These are phyloP conservation scores for Nicotiana rustica DNA, from an alignment of 305 asterid species.

Conservation along the genomic window DNA sequence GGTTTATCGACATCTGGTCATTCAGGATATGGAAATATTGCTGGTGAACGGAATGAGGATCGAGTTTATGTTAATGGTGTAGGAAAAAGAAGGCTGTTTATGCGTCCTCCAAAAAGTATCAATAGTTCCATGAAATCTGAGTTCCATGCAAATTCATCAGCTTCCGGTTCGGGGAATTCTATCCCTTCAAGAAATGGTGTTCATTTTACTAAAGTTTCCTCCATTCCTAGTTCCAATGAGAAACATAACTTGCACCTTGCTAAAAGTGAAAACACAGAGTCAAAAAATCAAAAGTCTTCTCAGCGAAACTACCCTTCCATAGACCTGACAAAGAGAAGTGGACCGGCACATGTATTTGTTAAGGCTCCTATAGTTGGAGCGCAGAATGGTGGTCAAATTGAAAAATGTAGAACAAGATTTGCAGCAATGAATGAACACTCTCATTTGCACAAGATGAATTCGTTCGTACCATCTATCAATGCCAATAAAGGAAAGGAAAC, in stretches of 20 bases:
- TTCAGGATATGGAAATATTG: conserved; percentile 37
- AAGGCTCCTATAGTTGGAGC: conserved; percentile 39
- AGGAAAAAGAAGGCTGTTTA: conserved; percentile 46
- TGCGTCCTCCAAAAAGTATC: conserved; percentile 43
- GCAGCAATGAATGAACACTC: conserved; percentile 48
- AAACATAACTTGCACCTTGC: conserved; percentile 43
- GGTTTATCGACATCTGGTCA: conserved; percentile 34
- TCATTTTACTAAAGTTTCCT: conserved; percentile 42
- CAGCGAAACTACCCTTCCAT: conserved; percentile 39
- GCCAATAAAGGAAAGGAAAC: conserved; percentile 46
- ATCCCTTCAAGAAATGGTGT: conserved; percentile 46
- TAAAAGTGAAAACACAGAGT: conserved; percentile 41
- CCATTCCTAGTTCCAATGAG: conserved; percentile 41
- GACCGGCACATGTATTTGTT: conserved; percentile 37
- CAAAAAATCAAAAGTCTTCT: conserved; percentile 36
- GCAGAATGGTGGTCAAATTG: conserved; percentile 38
- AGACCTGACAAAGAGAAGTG: conserved; percentile 44
- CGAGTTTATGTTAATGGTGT: conserved; percentile 48
- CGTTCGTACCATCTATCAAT: conserved; percentile 34
- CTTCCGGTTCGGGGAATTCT: conserved; percentile 38
- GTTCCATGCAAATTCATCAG: conserved; percentile 38
- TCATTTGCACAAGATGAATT: conserved; percentile 37
- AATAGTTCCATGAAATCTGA: conserved; percentile 39
- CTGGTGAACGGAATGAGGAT: conserved; percentile 46
- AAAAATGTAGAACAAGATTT: conserved; percentile 35